A percentile compares a stretch with the other conserved stretches of the same genome.
Evolutionary conservation across 1,284 basidiomycete species (phyloP).

Genomic region (Gymnopus androsaceus): DNA sequence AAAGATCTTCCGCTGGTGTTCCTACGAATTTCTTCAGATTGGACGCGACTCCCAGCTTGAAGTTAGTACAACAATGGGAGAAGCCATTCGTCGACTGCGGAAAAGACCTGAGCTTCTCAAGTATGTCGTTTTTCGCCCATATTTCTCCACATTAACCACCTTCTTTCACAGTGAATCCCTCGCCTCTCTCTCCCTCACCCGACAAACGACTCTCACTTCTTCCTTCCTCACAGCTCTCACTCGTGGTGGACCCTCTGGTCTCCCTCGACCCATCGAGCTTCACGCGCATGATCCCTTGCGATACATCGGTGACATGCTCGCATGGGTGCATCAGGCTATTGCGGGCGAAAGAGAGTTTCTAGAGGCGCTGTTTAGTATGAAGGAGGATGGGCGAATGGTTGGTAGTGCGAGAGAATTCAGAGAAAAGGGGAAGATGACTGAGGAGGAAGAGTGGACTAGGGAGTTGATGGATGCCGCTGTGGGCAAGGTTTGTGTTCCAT

Average conservation of each 20-base stretch:
- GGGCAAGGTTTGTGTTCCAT: slow-evolving; percentile 82
- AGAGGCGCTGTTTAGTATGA: slow-evolving; percentile 79
- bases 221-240: slow-evolving; percentile 89
- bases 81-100: slow-evolving; percentile 75
- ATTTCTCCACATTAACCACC: background rate
- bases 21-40: slow-evolving; percentile 84
- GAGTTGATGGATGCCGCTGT: slow-evolving; percentile 84
- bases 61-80: slow-evolving; percentile 69
- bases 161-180: slow-evolving; percentile 69
- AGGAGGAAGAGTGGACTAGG: slow-evolving; percentile 79
- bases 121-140: slow-evolving; percentile 47
- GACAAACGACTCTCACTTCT: slow-evolving; percentile 77
- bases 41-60: slow-evolving; percentile 80
- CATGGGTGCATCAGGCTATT: slow-evolving; percentile 96
- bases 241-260: slow-evolving; percentile 83
- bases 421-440: slow-evolving; percentile 39
- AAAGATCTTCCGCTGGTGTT: slow-evolving; percentile 86
- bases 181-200: slow-evolving; percentile 75
- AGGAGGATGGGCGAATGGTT: slow-evolving; percentile 71
- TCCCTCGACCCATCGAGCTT: slow-evolving; percentile 93
- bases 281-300: slow-evolving; percentile 96
- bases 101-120: slow-evolving; percentile 77
- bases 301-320: slow-evolving; percentile 98
- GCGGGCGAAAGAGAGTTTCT: slow-evolving; percentile 94
- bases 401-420: slow-evolving; percentile 66